Evolutionary conservation across 768 basidiomycete genomes (phyloP).

Genomic region (Lactarius indigo): DNA sequence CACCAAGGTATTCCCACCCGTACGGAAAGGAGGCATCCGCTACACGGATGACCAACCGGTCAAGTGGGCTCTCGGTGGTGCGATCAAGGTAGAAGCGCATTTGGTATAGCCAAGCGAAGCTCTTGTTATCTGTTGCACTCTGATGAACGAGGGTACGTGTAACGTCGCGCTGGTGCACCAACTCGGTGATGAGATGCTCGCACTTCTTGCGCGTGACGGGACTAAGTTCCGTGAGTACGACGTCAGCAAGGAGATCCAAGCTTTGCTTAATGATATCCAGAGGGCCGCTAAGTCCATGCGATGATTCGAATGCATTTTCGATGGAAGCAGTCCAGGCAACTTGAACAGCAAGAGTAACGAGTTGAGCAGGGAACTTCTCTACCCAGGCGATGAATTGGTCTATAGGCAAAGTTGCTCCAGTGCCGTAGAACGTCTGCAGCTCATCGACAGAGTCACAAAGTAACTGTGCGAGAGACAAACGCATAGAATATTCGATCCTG

Average conservation of each 20-base stretch:
- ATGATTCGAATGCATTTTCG: constrained; percentile 61
- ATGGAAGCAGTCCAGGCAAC: constrained; percentile 90
- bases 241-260: constrained; percentile 93
- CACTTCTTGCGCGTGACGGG: constrained; percentile 95
- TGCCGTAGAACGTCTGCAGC: constrained; percentile 75
- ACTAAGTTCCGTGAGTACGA: constrained; percentile 85
- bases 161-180: constrained; percentile 97
- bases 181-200: constrained; percentile 97
- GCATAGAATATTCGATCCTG: constrained; percentile 90
- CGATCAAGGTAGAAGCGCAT: constrained; percentile 96
- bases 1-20: constrained; percentile 98
- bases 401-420: constrained; percentile 53
- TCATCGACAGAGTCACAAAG: constrained; percentile 78
- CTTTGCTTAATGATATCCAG: constrained; percentile 76
- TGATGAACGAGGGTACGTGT: constrained; percentile 73
- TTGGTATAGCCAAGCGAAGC: constrained; percentile 93
- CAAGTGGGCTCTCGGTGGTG: constrained; percentile 66
- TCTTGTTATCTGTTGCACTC: constrained; percentile 56
- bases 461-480: constrained; percentile 77
- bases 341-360: constrained; percentile 93
- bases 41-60: constrained; percentile 74
- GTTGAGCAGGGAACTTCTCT: constrained; percentile 91
- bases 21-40: constrained; percentile 95
- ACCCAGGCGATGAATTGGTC: constrained; percentile 84
- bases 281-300: constrained; percentile 54